Base-by-base conservation (phyloP, 1,284 basidiomycete species). In the Malassezia psittaci region DNA sequence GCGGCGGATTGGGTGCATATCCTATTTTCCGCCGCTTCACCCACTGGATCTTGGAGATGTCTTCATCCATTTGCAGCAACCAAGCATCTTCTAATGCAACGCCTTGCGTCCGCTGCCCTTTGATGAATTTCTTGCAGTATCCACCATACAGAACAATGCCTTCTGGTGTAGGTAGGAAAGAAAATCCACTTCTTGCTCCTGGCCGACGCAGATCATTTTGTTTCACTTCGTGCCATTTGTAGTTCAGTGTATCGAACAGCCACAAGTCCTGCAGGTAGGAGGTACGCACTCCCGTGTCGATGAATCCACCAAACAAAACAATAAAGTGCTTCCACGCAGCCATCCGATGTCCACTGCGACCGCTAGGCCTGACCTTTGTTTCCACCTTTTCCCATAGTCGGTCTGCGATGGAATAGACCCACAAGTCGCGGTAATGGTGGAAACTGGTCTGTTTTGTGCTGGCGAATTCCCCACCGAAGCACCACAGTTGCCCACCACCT, bases 71-170 rank as follows among this genome's bases (percentile, higher is more conserved):
- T 83, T 83, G 82, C n/a, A 94, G 79, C 52, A 91, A 79, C 89
- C 90, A 94, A 0, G 87, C 87, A 68, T 96, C 90, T 35, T 91
- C 88, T 4, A 93, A 79, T 74, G 88, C 89, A 10, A 90, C 79
- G 1, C 90, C 90, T 37, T 90, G 79, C 0, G 87, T 84, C 3
- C 87, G 59, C 69, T 90, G 88, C 0, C 88, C 88, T 69, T 91
- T 91, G 39, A 79, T 77, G 65, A 93, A 94, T 72, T 88, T 86
- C 72, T 94, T 94, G 70, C 86, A 88, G 74, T 94, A 96, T 0
- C 90, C 90, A 15, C 89, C 90, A 66, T 91, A 83, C 9, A 96
- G 73, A 3, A 93, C 73, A 6, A 91, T 82, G 0, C 90, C 90
- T 9, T 94, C 89, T 0, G 83, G 69, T 1, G 81, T 83, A 0